A percentile compares a stretch with the other conserved stretches of the same genome.
Evolutionary conservation across 2,329 filamentous ascomycete genomes (phyloP).

Genomic region (Aureobasidium sp.): DNA sequence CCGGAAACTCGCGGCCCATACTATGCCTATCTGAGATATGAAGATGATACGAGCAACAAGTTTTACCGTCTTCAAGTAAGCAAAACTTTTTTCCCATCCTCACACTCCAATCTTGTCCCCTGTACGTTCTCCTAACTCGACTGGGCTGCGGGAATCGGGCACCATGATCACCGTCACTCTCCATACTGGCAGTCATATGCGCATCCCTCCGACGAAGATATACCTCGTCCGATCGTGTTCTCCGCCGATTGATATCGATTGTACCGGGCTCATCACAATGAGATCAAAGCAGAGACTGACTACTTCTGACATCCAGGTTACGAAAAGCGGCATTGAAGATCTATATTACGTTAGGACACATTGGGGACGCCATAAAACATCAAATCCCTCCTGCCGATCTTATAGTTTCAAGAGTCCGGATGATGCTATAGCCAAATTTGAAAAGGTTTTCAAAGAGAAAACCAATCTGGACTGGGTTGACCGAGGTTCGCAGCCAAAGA

Average conservation of each 20-base stretch:
- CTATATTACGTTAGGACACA: slow-evolving; percentile 8
- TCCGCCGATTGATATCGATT: slow-evolving; percentile 1
- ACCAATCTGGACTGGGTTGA: not conserved
- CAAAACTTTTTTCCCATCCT: slow-evolving; percentile 1
- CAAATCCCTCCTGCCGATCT: not conserved
- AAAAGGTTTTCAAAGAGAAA: not conserved
- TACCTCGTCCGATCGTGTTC: not conserved
- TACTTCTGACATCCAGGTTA: slow-evolving; percentile 1
- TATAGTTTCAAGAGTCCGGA: not conserved
- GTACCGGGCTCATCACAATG: not conserved
- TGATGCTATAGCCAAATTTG: slow-evolving; percentile 3
- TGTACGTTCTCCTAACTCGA: not conserved
- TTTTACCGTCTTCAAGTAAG: slow-evolving; percentile 4
- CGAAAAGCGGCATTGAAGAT: slow-evolving; percentile 4
- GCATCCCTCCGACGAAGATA: slow-evolving; percentile 1
- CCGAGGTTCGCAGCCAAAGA: not conserved
- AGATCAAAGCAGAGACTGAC: slow-evolving; percentile 1
- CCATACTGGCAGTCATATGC: not conserved
- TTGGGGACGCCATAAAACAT: not conserved
- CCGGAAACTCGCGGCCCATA: not conserved
- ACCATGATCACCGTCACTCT: not conserved
- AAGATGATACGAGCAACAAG: slow-evolving; percentile 5
- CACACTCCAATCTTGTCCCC: not conserved
- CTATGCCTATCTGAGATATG: not conserved
- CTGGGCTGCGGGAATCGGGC: not conserved